Percentiles rank a stretch among this genome's conserved stretches.
phyloP scores from a whole-genome alignment of 768 basidiomycete genomes.

The Mycena leptocephala region DNA sequence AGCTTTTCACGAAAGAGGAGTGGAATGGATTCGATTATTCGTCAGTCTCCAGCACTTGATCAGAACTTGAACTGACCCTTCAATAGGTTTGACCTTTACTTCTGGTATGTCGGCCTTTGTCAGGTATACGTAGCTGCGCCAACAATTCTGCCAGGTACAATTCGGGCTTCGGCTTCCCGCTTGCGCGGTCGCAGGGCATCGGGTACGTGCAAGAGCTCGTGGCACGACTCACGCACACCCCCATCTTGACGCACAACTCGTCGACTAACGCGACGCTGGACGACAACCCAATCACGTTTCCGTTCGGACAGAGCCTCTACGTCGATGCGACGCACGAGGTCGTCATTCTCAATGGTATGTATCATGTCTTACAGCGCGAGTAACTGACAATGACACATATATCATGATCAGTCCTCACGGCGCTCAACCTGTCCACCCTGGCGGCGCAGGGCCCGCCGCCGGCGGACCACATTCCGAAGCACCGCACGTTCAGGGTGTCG shows the following conservation, averaged over 20 bases:
- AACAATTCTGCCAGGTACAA: slow-evolving; percentile 61
- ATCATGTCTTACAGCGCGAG: too few species aligned
- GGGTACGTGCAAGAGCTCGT: slow-evolving; percentile 91
- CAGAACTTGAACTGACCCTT: slow-evolving; percentile 41
- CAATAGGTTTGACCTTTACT: too few species aligned
- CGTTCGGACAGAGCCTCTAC: slow-evolving; percentile 80
- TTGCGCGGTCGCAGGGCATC: too few species aligned
- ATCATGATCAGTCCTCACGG: too few species aligned
- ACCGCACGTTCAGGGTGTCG: too few species aligned
- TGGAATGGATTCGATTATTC: slow-evolving; percentile 95
- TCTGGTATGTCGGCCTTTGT: slow-evolving; percentile 61
- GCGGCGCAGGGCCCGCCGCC: too few species aligned
- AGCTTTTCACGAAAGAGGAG: slow-evolving; percentile 90
- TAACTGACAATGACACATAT: too few species aligned
- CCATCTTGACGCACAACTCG: slow-evolving; percentile 79
- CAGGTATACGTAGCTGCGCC: background rate
- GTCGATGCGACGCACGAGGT: slow-evolving; percentile 95
- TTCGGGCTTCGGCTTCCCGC: too few species aligned
- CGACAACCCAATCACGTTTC: too few species aligned
- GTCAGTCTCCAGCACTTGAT: slow-evolving; percentile 57
- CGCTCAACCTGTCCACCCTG: too few species aligned
- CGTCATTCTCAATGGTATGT: slow-evolving; percentile 82
- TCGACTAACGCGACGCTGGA: slow-evolving; percentile 93
- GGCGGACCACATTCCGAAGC: too few species aligned
- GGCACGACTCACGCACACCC: slow-evolving; percentile 85